Base-by-base conservation (phyloP, 441 rosid species). In the Arabidopsis lyrata region DNA sequence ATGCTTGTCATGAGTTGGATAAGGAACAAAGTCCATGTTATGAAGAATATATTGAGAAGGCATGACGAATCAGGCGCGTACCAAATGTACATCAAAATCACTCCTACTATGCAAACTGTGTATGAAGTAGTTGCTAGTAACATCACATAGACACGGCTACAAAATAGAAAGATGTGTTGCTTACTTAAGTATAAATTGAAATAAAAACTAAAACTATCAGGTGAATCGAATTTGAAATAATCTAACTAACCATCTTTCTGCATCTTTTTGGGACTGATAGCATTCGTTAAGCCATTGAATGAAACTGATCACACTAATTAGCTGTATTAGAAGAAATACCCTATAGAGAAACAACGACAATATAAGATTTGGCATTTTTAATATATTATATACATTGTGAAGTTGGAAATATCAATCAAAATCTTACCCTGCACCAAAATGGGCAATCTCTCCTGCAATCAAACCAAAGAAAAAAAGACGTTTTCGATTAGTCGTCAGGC, bases 391-490 rank as follows among this genome's bases (percentile, higher is more conserved):
- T 48, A 49, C 12, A 27, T 32, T 77, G 5, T 76, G 24, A 36
- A 22, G 0, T 15, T 34, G 1, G 65, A 60, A 8, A 22, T 36
- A 50, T 42, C 2, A 44, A 15, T 42, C 9, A 62, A 62, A 72
- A n/a, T 5, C 77, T 79, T 93, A 95, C 98, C 99, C 99, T 62
- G 99, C 99, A 73, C 99, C 99, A 73, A 95, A 95, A 87, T 90
- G 99, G 11, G 99, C 97, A 74, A 95, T 81, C 79, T 92, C 95
- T 69, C 99, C 99, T 95, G 88, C 79, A 74, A 84, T 60, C 77
- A 75, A 68, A 84, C 65, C 18, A 53, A 73, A 76, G 38, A 45
- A 65, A 55, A 27, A 11, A 3, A 22, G 8, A 29, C 4, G 20
- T 58, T 2, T 20, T 20, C 22, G 22, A 20, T 1, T 22, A 75